Percentiles rank a stretch among this genome's conserved stretches.
These are phyloP conservation scores for Hibiscus syriacus DNA, from an alignment of 345 rosid genomes.

Conservation along the genomic window DNA sequence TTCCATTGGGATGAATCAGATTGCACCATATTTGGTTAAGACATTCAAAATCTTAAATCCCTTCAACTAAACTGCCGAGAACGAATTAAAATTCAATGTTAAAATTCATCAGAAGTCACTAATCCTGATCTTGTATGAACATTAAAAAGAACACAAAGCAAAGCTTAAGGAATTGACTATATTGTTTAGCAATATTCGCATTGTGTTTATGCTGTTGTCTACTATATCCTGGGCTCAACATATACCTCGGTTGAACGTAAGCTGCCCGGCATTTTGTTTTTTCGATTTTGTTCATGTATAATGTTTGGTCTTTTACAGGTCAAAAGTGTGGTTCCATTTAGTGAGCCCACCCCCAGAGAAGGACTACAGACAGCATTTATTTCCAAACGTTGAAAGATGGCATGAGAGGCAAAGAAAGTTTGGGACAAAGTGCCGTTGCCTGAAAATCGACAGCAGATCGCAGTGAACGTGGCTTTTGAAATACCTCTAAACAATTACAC, in stretches of 20 bases:
- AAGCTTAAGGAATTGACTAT: not conserved
- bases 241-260: not conserved
- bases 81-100: no score
- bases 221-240: not conserved
- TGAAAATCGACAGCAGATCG: conserved; percentile 19
- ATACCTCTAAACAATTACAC: not conserved
- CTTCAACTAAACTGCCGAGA: not conserved
- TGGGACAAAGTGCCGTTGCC: conserved; percentile 49
- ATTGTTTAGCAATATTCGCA: not conserved
- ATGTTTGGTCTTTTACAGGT: conserved; percentile 40
- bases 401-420: conserved; percentile 69
- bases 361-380: conserved; percentile 60
- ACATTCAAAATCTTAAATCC: not conserved
- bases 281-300: not conserved
- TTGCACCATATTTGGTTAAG: not conserved
- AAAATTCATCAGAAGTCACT: no score
- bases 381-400: conserved; percentile 71
- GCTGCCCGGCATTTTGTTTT: not conserved
- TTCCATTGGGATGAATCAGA: not conserved
- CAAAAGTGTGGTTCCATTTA: conserved; percentile 80
- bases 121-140: not conserved
- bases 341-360: conserved; percentile 83
- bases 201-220: not conserved
- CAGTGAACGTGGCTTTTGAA: not conserved
- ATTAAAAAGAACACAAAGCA: not conserved